Conservation (phyloP, 78 protist genomes). For the Pigoraptor vietnamica region DNA sequence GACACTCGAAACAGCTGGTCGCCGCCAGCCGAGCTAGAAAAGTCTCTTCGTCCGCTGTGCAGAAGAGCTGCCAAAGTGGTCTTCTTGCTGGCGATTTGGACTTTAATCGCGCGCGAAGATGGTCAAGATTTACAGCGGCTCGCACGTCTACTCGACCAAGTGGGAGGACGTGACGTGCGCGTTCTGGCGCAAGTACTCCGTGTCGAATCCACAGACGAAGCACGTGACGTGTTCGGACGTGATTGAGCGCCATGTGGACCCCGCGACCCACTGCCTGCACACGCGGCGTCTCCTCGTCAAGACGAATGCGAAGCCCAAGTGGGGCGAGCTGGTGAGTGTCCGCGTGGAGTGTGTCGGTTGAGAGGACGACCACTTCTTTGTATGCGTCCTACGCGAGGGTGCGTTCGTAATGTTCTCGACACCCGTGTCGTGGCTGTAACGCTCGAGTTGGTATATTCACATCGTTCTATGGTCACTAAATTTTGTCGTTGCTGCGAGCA, state of each 20-base stretch:
- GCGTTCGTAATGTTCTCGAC: too few species aligned
- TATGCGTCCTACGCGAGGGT: too few species aligned
- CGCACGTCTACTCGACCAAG: not conserved
- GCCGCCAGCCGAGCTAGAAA: too few species aligned
- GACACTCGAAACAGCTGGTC: too few species aligned
- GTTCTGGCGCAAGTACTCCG: not conserved
- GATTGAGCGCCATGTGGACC: not conserved
- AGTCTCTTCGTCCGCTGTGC: too few species aligned
- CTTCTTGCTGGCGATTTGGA: too few species aligned
- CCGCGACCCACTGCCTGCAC: not conserved
- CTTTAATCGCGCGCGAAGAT: not conserved
- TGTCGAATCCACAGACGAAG: not conserved
- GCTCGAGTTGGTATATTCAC: not conserved
- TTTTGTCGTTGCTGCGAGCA: not conserved
- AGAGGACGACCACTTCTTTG: too few species aligned
- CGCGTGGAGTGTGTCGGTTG: too few species aligned
- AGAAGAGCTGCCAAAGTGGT: too few species aligned
- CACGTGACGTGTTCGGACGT: not conserved
- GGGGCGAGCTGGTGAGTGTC: not conserved
- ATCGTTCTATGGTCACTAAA: not conserved
- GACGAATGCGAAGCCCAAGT: not conserved
- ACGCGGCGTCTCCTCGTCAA: not conserved
- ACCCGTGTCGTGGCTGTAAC: not conserved
- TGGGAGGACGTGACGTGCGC: not conserved
- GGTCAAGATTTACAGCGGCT: not conserved